phyloP scores from a whole-genome alignment of 495 filamentous ascomycete genomes.

The Hyaloscypha hepaticicola region DNA sequence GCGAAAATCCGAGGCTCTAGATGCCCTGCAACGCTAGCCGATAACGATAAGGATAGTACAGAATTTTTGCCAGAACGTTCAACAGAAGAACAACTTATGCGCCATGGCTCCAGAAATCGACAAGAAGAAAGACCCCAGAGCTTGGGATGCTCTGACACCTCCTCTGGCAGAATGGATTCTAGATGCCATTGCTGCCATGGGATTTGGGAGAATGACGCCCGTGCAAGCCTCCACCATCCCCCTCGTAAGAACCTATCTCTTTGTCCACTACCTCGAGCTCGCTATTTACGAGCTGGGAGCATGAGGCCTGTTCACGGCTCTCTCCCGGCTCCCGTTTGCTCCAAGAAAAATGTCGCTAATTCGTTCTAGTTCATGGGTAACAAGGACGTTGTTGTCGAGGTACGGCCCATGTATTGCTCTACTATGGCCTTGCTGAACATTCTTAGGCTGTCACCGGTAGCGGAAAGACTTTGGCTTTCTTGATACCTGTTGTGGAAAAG shows the following conservation, averaged over 20 bases:
- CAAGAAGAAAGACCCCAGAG: constrained; percentile 49
- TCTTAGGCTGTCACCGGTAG: constrained; percentile 83
- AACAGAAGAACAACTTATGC: neutral
- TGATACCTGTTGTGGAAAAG: constrained; percentile 86
- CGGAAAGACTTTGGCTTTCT: constrained; percentile 89
- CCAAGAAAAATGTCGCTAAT: no score
- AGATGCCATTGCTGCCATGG: constrained; percentile 79
- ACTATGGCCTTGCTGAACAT: neutral
- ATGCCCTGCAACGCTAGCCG: neutral
- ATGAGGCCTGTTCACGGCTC: no score
- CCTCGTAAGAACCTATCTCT: no score
- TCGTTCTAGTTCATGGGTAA: constrained; percentile 91
- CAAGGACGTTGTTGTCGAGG: constrained; percentile 95
- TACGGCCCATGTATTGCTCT: constrained; percentile 21
- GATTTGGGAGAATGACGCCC: constrained; percentile 85
- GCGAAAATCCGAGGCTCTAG: neutral
- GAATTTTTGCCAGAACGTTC: neutral
- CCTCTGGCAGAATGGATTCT: constrained; percentile 87
- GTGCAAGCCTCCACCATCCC: constrained; percentile 94
- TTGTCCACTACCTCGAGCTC: no score
- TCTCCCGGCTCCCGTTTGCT: no score
- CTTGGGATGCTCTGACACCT: constrained; percentile 79
- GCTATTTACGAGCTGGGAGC: no score
- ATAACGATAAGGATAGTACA: constrained; percentile 2
- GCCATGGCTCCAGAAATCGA: constrained; percentile 23